Conservation (phyloP, 2,329 filamentous ascomycete species). For the Dothideomycetes sp. region DNA sequence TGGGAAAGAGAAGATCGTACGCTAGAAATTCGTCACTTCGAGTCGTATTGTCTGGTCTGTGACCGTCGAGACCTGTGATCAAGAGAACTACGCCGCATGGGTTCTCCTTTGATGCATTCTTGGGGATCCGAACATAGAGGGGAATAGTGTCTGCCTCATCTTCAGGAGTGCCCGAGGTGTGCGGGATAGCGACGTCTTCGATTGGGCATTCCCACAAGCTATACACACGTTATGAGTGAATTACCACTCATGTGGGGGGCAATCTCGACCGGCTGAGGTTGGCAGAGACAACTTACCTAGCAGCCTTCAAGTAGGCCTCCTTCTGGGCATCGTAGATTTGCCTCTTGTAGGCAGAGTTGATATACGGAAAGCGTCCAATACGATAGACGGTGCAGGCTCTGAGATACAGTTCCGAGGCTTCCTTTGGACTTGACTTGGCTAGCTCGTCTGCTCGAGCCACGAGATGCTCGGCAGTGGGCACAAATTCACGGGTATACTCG, state of each 20-base stretch:
- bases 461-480: slow-evolving; percentile 21
- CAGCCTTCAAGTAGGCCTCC: slow-evolving; percentile 24
- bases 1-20: too few relatives aligned
- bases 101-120: slow-evolving; percentile 17
- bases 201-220: slow-evolving; percentile 24
- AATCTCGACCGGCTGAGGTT: too few relatives aligned
- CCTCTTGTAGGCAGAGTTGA: slow-evolving; percentile 23
- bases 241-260: too few relatives aligned
- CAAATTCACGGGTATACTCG: slow-evolving; percentile 25
- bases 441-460: slow-evolving; percentile 19
- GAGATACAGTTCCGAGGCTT: slow-evolving; percentile 23
- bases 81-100: slow-evolving; percentile 41
- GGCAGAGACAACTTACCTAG: too few relatives aligned
- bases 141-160: slow-evolving; percentile 27
- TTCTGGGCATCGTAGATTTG: slow-evolving; percentile 25
- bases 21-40: slow-evolving; percentile 50
- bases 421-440: slow-evolving; percentile 14
- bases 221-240: slow-evolving; percentile 21
- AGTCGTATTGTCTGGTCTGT: slow-evolving; percentile 50
- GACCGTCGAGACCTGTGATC: slow-evolving; percentile 52
- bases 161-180: slow-evolving; percentile 22
- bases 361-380: slow-evolving; percentile 26
- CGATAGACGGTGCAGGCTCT: slow-evolving; percentile 25
- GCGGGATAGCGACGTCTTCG: slow-evolving; percentile 26
- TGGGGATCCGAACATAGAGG: slow-evolving; percentile 27